Evolutionary conservation across 2,329 filamentous ascomycete species (phyloP).

Genomic region (Kalmusia sp.): DNA sequence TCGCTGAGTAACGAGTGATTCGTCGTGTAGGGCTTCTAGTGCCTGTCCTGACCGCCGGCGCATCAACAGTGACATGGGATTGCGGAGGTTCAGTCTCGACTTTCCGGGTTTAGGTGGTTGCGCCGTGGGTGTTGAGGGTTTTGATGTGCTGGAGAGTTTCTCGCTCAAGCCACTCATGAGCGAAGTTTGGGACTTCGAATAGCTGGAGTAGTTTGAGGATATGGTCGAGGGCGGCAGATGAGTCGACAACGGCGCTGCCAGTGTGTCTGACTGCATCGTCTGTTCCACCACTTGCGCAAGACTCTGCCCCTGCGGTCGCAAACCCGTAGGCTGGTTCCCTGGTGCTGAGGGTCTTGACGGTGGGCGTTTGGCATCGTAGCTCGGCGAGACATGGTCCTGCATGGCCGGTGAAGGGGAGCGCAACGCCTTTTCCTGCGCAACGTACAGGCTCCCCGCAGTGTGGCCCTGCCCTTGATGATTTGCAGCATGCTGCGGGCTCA

Average conservation of each 20-base stretch:
- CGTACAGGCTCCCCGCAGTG: slow-evolving; percentile 4
- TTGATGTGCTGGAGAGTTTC: slow-evolving; percentile 34
- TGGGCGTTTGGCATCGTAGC: slow-evolving; percentile 26
- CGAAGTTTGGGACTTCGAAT: slow-evolving; percentile 44
- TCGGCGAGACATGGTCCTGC: slow-evolving; percentile 27
- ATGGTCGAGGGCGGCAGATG: slow-evolving; percentile 30
- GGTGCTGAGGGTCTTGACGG: slow-evolving; percentile 25
- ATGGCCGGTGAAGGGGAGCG: slow-evolving; percentile 27
- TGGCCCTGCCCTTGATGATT: neutral
- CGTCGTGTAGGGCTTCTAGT: slow-evolving; percentile 55
- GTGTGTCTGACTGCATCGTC: slow-evolving; percentile 21
- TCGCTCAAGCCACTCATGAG: slow-evolving; percentile 40
- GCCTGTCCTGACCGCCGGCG: slow-evolving; percentile 63
- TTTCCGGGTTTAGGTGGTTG: slow-evolving; percentile 49
- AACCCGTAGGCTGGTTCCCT: slow-evolving; percentile 37
- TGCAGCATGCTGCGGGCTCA: slow-evolving; percentile 9
- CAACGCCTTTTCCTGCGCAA: slow-evolving; percentile 19
- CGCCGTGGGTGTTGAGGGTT: slow-evolving; percentile 25
- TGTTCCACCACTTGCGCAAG: slow-evolving; percentile 30
- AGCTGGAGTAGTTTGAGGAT: slow-evolving; percentile 32
- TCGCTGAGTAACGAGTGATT: slow-evolving; percentile 57
- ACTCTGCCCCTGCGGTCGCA: slow-evolving; percentile 35
- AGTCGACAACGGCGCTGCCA: slow-evolving; percentile 24
- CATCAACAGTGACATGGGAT: slow-evolving; percentile 67
- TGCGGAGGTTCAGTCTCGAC: slow-evolving; percentile 63